A percentile compares a stretch with the other conserved stretches of the same genome.
Evolutionary conservation across 768 basidiomycete species (phyloP).

Genomic region (Kwoniella dejecticola): DNA sequence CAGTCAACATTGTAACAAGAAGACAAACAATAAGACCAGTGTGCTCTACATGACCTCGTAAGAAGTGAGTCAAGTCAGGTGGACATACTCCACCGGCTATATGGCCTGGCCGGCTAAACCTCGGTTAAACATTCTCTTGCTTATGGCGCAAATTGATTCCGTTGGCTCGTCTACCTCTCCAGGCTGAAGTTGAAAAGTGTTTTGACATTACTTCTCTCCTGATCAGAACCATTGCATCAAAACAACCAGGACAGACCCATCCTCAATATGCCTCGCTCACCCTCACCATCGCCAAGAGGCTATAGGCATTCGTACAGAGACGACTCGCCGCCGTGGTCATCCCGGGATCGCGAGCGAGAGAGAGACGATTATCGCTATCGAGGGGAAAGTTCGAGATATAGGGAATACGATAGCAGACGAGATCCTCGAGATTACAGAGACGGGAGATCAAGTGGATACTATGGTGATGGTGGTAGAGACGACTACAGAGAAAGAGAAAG

Average conservation of each 20-base stretch:
- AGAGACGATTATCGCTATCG: slow-evolving; percentile 22
- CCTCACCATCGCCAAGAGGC: slow-evolving; percentile 23
- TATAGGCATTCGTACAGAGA: slow-evolving; percentile 18
- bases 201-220: no score
- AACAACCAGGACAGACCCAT: no score
- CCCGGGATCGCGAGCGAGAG: slow-evolving; percentile 6
- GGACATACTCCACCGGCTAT: slow-evolving; percentile 25
- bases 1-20: neutral
- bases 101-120: slow-evolving; percentile 19
- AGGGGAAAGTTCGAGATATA: slow-evolving; percentile 15
- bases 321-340: slow-evolving; percentile 11
- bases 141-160: neutral
- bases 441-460: slow-evolving; percentile 6
- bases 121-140: slow-evolving; percentile 15
- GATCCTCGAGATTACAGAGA: slow-evolving; percentile 1
- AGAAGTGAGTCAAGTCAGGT: slow-evolving; percentile 27
- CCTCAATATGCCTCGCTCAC: slow-evolving; percentile 28
- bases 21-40: no score
- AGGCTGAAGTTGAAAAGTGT: neutral
- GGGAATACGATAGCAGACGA: slow-evolving; percentile 12
- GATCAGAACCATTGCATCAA: no score
- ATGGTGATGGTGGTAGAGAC: slow-evolving; percentile 5
- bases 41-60: no score
- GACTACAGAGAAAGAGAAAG: slow-evolving; percentile 7
- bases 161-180: neutral